Percentiles rank a stretch among this genome's conserved stretches.
Conservation (phyloP, 2,329 filamentous ascomycete genomes). For the Colletotrichum lupini region DNA sequence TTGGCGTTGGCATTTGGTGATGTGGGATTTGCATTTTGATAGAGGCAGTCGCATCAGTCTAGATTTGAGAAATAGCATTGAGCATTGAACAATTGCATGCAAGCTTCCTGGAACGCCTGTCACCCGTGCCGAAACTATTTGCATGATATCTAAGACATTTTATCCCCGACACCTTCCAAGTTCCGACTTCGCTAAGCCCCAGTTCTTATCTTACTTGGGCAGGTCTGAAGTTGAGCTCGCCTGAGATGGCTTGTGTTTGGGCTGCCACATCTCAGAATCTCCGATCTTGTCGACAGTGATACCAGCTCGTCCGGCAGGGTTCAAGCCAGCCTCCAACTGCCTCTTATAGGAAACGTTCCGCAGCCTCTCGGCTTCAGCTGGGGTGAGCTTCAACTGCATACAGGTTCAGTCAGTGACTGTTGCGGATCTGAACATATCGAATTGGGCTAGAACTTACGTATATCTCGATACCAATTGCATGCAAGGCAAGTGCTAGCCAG, state of each 20-base stretch:
- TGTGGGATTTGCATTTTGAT: neutral
- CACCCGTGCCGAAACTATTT: neutral
- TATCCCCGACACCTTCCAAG: neutral
- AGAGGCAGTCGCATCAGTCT: too few relatives aligned
- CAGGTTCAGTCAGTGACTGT: neutral
- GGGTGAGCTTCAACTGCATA: slow-evolving; percentile 58
- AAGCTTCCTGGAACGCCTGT: too few relatives aligned
- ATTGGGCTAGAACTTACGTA: slow-evolving; percentile 40
- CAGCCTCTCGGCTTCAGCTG: slow-evolving; percentile 60
- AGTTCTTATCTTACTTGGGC: neutral
- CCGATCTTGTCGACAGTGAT: slow-evolving; percentile 53
- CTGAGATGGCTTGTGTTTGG: neutral
- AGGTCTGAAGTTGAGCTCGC: neutral
- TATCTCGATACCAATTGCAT: slow-evolving; percentile 34
- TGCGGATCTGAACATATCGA: too few relatives aligned
- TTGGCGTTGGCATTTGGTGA: neutral
- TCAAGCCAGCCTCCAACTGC: slow-evolving; percentile 62
- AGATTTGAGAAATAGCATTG: too few relatives aligned
- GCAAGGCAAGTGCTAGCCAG: slow-evolving; percentile 49
- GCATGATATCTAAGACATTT: neutral
- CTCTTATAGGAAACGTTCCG: slow-evolving; percentile 63
- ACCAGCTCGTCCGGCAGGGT: slow-evolving; percentile 56
- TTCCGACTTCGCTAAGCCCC: neutral
- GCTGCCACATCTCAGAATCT: slow-evolving; percentile 42
- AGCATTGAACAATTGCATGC: too few relatives aligned